These are phyloP conservation scores for Boletus rubropictus DNA, from an alignment of 768 basidiomycete species.

Conservation along the genomic window DNA sequence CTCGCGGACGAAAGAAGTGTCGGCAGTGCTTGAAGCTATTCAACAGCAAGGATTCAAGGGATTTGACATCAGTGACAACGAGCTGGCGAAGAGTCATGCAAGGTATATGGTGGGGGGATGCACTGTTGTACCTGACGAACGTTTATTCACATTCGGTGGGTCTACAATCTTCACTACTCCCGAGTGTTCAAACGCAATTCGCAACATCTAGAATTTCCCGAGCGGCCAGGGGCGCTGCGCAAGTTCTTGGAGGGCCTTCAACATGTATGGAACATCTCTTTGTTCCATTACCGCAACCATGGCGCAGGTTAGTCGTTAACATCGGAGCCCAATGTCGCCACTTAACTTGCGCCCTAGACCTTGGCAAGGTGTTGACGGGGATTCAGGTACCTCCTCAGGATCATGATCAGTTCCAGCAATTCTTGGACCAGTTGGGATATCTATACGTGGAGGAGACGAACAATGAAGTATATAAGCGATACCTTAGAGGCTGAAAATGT, in stretches of 20 bases:
- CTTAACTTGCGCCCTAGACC: slow-evolving; percentile 45
- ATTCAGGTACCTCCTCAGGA: slow-evolving; percentile 82
- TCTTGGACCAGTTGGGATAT: slow-evolving; percentile 76
- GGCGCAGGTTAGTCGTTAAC: slow-evolving; percentile 68
- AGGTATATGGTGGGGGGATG: slow-evolving; percentile 94
- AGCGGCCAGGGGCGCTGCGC: slow-evolving; percentile 84
- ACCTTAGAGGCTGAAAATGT: slow-evolving; percentile 41
- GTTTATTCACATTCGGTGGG: slow-evolving; percentile 90
- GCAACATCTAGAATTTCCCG: slow-evolving; percentile 78
- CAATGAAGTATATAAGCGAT: slow-evolving; percentile 78
- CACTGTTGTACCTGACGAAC: slow-evolving; percentile 70
- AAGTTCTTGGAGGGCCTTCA: slow-evolving; percentile 84
- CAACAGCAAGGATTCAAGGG: slow-evolving; percentile 70
- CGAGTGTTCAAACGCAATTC: background rate
- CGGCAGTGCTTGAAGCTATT: slow-evolving; percentile 58
- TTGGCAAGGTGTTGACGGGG: slow-evolving; percentile 89
- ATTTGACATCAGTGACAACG: slow-evolving; percentile 88
- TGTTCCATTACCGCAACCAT: slow-evolving; percentile 98
- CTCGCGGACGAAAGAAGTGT: slow-evolving; percentile 53
- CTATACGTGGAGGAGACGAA: slow-evolving; percentile 89
- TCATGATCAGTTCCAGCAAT: slow-evolving; percentile 60
- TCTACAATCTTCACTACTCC: slow-evolving; percentile 10
- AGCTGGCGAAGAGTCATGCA: slow-evolving; percentile 91
- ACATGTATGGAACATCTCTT: slow-evolving; percentile 85
- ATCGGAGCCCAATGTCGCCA: background rate